Evolutionary conservation across 192 early-diverging fungal genomes (phyloP).

Genomic region (Gigaspora rosea): DNA sequence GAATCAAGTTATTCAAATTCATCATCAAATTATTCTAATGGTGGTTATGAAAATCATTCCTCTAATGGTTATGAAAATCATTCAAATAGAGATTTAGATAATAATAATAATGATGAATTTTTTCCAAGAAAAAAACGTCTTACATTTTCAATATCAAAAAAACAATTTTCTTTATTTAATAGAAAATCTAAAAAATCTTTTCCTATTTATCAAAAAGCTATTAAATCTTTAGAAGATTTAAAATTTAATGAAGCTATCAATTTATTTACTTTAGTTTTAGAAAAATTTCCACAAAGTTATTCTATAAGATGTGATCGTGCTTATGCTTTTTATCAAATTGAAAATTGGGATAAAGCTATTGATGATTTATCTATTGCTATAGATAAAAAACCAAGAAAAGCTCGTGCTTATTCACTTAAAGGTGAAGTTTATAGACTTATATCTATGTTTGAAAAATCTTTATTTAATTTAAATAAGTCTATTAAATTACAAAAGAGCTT

Average conservation of each 20-base stretch:
- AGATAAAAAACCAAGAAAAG: slow-evolving; percentile 7
- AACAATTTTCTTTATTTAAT: too few relatives aligned
- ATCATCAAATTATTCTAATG: too few relatives aligned
- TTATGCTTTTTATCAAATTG: not conserved
- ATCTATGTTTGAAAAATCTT: slow-evolving; percentile 5
- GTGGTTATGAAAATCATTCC: too few relatives aligned
- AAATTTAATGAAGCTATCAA: slow-evolving; percentile 1
- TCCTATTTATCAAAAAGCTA: not conserved
- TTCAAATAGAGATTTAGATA: too few relatives aligned
- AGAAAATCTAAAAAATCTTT: not conserved
- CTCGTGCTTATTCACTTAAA: not conserved
- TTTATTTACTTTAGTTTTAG: slow-evolving; percentile 6
- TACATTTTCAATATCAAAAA: too few relatives aligned
- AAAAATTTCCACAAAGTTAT: slow-evolving; percentile 24
- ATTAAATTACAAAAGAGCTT: not conserved
- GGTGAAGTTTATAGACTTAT: slow-evolving; percentile 9
- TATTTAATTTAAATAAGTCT: slow-evolving; percentile 8
- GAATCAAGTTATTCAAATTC: too few relatives aligned
- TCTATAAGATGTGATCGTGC: slow-evolving; percentile 27
- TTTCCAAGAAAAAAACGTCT: too few relatives aligned
- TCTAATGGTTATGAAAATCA: too few relatives aligned
- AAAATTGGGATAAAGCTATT: not conserved
- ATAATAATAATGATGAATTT: too few relatives aligned
- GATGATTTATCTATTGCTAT: slow-evolving; percentile 24
- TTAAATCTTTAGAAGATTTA: not conserved